Base-by-base conservation (phyloP, 208 protist genomes). In the Strigomonas oncopelti region DNA sequence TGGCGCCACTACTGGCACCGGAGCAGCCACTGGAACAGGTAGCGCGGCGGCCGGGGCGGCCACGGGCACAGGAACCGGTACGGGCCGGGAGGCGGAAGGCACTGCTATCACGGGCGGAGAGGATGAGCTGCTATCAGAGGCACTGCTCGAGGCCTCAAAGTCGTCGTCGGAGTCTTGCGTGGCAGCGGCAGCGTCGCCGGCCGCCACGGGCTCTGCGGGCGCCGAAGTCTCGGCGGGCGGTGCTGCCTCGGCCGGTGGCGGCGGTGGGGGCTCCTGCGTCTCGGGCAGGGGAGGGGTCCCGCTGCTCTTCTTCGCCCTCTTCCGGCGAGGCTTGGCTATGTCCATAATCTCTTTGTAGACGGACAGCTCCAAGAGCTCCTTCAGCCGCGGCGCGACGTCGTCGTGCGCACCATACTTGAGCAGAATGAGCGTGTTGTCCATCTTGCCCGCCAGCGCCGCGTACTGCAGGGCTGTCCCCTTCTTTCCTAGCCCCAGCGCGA, bases 401-500 rank as follows among this genome's bases (percentile, higher is more conserved):
- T 96, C 88, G 31, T 69, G 51, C 3, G 91, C 84, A 8, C 87
- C 86, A 27, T 62, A 72, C 13, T 71, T 64, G 36, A 94, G 69
- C 25, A 96, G 85, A 9, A 94, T 64, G 52, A 92, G 58, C 14
- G 94, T 83, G 54, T 78, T 94, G 64, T 93, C 91, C 45, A 94
- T 59, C 59, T 84, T 83, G 20, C 84, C 81, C 0, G 83, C 84
- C 20, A 87, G 69, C 0, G 87, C 87, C 2, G 88, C 91, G 58
- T 92, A 96, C 71, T 94, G 87, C 36, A 96, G 67, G 0, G 87
- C 75, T 8, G 80, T 92, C n/a, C 71, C 87, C 63, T 88, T 87
- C 64, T 75, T 77, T 24, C 91, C 91, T 20, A 93, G 67, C 1
- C 91, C 91, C 7, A 96, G 72, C 38, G 57, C 55, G 74, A 81